Percentiles rank a stretch among this genome's conserved stretches.
Evolutionary conservation across 768 basidiomycete genomes (phyloP).

Genomic region (Hemileccinum impolitum): DNA sequence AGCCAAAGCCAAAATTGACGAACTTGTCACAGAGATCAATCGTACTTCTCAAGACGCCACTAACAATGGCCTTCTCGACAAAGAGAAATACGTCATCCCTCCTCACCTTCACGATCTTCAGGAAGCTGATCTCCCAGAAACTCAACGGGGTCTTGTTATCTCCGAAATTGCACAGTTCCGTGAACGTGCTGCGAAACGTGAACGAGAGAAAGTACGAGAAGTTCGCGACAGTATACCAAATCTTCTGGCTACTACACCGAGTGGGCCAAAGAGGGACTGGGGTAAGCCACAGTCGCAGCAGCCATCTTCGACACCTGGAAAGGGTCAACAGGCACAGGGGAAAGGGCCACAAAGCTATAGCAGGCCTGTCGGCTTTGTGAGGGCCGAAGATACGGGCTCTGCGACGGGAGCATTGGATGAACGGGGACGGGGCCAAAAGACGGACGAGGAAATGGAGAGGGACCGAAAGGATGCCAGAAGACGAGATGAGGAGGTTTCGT

Average conservation of each 20-base stretch:
- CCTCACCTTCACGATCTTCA: conserved; percentile 96
- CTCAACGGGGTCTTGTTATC: conserved; percentile 85
- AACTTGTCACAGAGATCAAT: conserved; percentile 68
- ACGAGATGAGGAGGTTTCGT: conserved; percentile 80
- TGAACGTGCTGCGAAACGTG: conserved; percentile 87
- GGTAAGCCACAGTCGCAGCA: conserved; percentile 49
- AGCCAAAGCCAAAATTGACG: conserved; percentile 62
- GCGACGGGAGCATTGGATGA: conserved; percentile 35
- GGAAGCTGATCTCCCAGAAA: conserved; percentile 95
- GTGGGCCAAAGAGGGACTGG: conserved; percentile 82
- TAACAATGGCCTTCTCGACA: conserved; percentile 69
- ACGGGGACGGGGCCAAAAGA: conserved; percentile 47
- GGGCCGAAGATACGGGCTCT: conserved; percentile 50
- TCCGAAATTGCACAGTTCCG: conserved; percentile 96
- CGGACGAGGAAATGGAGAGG: conserved; percentile 86
- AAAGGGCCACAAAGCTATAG: conserved; percentile 73
- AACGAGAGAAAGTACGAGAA: conserved; percentile 85
- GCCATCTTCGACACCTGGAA: conserved; percentile 31
- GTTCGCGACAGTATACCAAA: conserved; percentile 56
- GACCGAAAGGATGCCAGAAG: conserved; percentile 73
- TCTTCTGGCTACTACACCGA: conserved; percentile 44
- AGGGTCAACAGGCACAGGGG: conserved; percentile 51
- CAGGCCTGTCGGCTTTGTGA: conserved; percentile 83
- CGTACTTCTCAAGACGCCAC: conserved; percentile 71
- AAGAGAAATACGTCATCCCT: conserved; percentile 87